Evolutionary conservation across 257 asterid species (phyloP).

Genomic region (Penstemon newberryi): DNA sequence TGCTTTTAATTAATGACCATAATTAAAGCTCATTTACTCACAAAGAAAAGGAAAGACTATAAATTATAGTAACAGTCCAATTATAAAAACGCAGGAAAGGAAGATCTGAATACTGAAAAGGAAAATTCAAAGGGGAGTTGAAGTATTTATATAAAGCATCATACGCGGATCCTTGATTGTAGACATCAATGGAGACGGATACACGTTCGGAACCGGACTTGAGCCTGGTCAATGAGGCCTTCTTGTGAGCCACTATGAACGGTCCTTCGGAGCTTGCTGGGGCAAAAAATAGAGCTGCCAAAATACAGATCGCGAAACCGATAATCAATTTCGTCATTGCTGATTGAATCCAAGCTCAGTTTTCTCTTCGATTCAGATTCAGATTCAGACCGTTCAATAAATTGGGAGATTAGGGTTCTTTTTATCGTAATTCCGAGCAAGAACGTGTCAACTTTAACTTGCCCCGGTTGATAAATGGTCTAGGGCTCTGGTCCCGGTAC

Average conservation of each 20-base stretch:
- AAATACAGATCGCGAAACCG: slow-evolving; percentile 31
- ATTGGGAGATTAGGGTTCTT: slow-evolving; percentile 23
- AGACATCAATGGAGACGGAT: slow-evolving; percentile 68
- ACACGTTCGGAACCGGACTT: slow-evolving; percentile 75
- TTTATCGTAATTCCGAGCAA: slow-evolving; percentile 32
- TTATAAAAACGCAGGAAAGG: background rate
- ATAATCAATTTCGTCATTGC: slow-evolving; percentile 39
- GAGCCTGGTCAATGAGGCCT: slow-evolving; percentile 70
- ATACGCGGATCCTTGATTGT: slow-evolving; percentile 89
- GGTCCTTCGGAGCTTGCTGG: slow-evolving; percentile 67
- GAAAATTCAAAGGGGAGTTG: background rate
- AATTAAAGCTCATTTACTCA: background rate
- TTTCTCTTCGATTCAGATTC: slow-evolving; percentile 18
- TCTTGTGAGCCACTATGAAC: slow-evolving; percentile 82
- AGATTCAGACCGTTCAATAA: slow-evolving; percentile 21
- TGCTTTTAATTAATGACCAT: slow-evolving; percentile 22
- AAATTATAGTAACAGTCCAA: slow-evolving; percentile 6
- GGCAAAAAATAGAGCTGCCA: slow-evolving; percentile 31
- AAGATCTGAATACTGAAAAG: slow-evolving; percentile 31
- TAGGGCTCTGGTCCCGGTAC: no score
- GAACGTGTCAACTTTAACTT: slow-evolving; percentile 24
- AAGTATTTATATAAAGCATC: background rate
- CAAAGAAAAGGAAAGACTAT: slow-evolving; percentile 17
- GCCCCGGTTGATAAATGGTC: slow-evolving; percentile 24
- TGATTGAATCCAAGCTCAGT: slow-evolving; percentile 16